A percentile compares a stretch with the other conserved stretches of the same genome.
Evolutionary conservation across 257 asterid genomes (phyloP).

Genomic region (Nicotiana attenuata): DNA sequence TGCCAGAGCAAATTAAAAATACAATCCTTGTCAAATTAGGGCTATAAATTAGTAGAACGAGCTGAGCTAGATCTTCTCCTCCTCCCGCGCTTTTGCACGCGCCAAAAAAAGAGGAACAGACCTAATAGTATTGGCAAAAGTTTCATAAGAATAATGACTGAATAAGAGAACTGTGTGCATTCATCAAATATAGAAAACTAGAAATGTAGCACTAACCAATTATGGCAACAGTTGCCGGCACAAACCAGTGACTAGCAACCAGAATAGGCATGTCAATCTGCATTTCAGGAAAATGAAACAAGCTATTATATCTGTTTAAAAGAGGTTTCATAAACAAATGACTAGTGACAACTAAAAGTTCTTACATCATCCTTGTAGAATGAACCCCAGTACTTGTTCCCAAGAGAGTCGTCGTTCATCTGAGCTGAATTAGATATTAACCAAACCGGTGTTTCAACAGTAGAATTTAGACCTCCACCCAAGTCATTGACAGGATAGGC

Average conservation of each 20-base stretch:
- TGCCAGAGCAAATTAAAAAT: background rate
- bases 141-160: background rate
- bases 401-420: constrained; percentile 33
- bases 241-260: constrained; percentile 78
- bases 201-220: constrained; percentile 39
- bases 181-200: background rate
- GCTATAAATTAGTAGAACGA: constrained; percentile 38
- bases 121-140: constrained; percentile 34
- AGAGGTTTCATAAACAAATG: background rate
- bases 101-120: constrained; percentile 52
- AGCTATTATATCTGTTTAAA: background rate
- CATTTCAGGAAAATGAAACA: background rate
- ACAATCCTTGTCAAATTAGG: background rate
- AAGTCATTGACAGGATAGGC: constrained; percentile 48
- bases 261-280: constrained; percentile 74
- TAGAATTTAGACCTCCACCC: constrained; percentile 49
- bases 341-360: background rate
- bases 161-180: background rate
- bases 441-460: constrained; percentile 25
- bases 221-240: constrained; percentile 62
- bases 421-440: constrained; percentile 22
- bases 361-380: constrained; percentile 72
- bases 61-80: constrained; percentile 53
- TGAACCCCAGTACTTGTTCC: constrained; percentile 35
- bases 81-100: constrained; percentile 72